phyloP scores from a whole-genome alignment of 2,329 filamentous ascomycete species.

The Fusarium neocosmosporiellum region DNA sequence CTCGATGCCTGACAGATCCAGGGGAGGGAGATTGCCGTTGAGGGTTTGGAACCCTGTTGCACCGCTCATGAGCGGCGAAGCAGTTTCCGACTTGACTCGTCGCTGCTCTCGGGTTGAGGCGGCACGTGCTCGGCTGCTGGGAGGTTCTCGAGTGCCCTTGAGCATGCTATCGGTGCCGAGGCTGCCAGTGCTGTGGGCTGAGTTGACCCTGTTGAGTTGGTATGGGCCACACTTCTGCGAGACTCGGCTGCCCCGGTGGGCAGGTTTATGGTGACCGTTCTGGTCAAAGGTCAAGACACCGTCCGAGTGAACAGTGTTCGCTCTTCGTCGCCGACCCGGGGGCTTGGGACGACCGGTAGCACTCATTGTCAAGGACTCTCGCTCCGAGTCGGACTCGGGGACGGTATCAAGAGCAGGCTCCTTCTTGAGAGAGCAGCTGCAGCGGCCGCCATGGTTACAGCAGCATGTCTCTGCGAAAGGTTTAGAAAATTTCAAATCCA shows the following conservation, averaged over 20 bases:
- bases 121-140: constrained; percentile 49
- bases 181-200: constrained; percentile 64
- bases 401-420: constrained; percentile 70
- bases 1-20: constrained; percentile 69
- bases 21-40: constrained; percentile 63
- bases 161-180: constrained; percentile 57
- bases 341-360: constrained; percentile 53
- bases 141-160: constrained; percentile 51
- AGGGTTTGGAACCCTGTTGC: constrained; percentile 63
- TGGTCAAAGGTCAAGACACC: constrained; percentile 69
- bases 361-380: constrained; percentile 49
- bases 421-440: constrained; percentile 73
- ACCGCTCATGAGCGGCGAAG: constrained; percentile 66
- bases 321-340: constrained; percentile 63
- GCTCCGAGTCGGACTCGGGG: constrained; percentile 71
- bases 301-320: constrained; percentile 72
- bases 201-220: constrained; percentile 68
- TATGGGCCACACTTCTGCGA: constrained; percentile 73
- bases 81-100: constrained; percentile 70
- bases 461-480: constrained; percentile 69
- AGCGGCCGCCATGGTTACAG: constrained; percentile 76
- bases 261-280: constrained; percentile 72
- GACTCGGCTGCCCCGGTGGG: constrained; percentile 69
- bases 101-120: constrained; percentile 60
- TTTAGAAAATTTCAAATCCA: constrained; percentile 29